Percentiles rank a stretch among this genome's conserved stretches.
phyloP scores from a whole-genome alignment of 495 filamentous ascomycete genomes.

The Clavariopsis aquatica region DNA sequence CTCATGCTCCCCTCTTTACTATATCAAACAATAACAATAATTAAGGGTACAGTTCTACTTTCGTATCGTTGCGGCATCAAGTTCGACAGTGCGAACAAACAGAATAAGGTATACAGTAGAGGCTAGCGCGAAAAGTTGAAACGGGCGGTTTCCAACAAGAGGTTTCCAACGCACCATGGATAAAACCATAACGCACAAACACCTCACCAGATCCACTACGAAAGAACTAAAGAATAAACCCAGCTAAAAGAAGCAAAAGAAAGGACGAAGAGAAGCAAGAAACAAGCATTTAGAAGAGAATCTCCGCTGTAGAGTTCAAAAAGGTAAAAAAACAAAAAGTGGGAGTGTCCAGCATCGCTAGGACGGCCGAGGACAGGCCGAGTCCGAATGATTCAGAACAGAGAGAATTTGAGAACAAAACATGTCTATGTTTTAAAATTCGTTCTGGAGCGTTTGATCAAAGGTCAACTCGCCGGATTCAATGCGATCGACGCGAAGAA shows the following conservation, averaged over 20 bases:
- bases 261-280: not conserved
- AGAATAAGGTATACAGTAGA: not conserved
- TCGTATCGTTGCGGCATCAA: not conserved
- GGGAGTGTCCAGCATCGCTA: too few species aligned
- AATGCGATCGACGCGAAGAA: slow-evolving; percentile 41
- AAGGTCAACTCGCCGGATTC: slow-evolving; percentile 40
- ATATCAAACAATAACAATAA: not conserved
- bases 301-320: not conserved
- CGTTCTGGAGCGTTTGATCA: slow-evolving; percentile 27
- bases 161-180: not conserved
- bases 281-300: not conserved
- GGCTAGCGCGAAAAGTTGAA: not conserved
- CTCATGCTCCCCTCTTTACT: not conserved
- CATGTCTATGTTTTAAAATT: slow-evolving; percentile 17
- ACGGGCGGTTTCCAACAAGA: not conserved
- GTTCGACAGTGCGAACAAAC: not conserved
- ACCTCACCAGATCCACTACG: not conserved
- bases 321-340: not conserved
- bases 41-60: not conserved
- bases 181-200: not conserved
- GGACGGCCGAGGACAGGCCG: too few species aligned
- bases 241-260: not conserved
- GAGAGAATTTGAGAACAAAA: not conserved
- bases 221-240: too few species aligned
- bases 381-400: not conserved